These are phyloP conservation scores for Exobasidium cylindrosporum DNA, from an alignment of 1,284 basidiomycete species.

Conservation along the genomic window DNA sequence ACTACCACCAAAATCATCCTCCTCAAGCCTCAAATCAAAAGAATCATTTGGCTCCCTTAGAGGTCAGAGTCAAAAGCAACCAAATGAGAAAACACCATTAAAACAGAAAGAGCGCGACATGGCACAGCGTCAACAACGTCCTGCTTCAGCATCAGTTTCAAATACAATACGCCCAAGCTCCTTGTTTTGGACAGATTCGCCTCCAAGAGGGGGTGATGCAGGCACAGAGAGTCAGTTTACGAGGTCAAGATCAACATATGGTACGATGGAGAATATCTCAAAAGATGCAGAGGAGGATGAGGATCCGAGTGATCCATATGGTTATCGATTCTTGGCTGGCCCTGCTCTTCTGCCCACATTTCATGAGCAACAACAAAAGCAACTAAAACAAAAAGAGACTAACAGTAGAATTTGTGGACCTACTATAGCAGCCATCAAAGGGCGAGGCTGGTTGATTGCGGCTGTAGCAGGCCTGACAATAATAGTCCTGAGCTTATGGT, in stretches of 20 bases:
- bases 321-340: conserved; percentile 15
- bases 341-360: conserved; percentile 15
- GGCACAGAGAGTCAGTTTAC: conserved; percentile 4
- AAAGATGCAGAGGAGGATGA: conserved; percentile 1
- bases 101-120: neutral
- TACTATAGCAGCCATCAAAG: neutral
- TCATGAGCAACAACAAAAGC: conserved; percentile 4
- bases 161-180: neutral
- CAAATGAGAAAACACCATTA: neutral
- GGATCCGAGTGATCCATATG: conserved; percentile 12
- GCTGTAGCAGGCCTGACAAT: neutral
- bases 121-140: conserved; percentile 8
- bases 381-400: neutral
- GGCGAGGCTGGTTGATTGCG: neutral
- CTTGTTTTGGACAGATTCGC: conserved; percentile 1
- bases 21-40: neutral
- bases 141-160: neutral
- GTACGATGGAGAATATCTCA: neutral
- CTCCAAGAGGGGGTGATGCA: neutral
- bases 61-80: neutral
- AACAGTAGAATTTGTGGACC: conserved; percentile 2
- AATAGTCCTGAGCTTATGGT: conserved; percentile 1
- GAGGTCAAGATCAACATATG: neutral
- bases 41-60: too few relatives aligned
- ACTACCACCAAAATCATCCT: neutral